Conservation (phyloP, 2,329 filamentous ascomycete genomes). For the Fusarium oxysporum region DNA sequence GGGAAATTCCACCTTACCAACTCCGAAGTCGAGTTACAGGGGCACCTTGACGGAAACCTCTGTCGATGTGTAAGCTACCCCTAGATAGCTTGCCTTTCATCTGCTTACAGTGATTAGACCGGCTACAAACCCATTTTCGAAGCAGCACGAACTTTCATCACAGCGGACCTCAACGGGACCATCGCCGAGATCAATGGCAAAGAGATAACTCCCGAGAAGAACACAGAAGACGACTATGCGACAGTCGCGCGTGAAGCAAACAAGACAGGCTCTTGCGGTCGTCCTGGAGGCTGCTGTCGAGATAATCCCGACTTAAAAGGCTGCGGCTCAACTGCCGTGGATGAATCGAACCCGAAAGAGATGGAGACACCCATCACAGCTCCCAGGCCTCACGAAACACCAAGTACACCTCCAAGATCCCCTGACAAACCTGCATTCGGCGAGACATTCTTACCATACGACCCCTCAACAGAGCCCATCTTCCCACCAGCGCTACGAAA, state of each 20-base stretch:
- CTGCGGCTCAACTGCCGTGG: neutral
- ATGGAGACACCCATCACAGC: neutral
- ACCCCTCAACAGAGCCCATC: neutral
- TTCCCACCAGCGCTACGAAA: neutral
- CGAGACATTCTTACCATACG: neutral
- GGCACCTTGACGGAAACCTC: neutral
- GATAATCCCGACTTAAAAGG: neutral
- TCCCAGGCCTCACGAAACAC: neutral
- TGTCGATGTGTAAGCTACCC: neutral
- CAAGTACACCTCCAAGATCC: neutral
- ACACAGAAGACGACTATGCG: neutral
- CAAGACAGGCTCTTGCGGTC: neutral
- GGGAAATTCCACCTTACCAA: neutral
- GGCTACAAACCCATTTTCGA: conserved; percentile 10
- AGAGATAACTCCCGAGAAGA: neutral
- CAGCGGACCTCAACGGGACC: conserved; percentile 1
- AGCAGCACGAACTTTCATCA: conserved; percentile 2
- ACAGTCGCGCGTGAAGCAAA: neutral
- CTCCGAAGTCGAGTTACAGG: neutral
- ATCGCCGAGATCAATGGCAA: neutral
- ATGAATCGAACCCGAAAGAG: neutral
- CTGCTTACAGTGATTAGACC: neutral
- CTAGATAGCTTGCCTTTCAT: fast-evolving
- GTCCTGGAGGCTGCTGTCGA: neutral
- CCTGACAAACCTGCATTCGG: neutral